Conservation (phyloP, 495 filamentous ascomycete species). For the Pseudotulostoma volvatum region DNA sequence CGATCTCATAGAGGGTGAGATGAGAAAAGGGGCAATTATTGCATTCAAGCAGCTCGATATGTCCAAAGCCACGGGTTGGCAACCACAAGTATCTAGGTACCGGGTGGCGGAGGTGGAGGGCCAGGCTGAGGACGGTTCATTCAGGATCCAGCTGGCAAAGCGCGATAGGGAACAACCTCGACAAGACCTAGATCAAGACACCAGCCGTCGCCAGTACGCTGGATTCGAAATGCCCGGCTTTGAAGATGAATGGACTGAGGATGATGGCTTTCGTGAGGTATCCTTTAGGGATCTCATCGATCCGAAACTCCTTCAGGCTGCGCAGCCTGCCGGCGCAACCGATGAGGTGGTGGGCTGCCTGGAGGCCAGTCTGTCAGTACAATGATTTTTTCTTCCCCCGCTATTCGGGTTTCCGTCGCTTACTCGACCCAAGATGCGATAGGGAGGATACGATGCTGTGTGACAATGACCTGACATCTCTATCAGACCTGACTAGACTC, state of each 20-base stretch:
- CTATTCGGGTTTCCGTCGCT: slow-evolving; percentile 4
- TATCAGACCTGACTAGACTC: background rate
- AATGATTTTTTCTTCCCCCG: slow-evolving; percentile 19
- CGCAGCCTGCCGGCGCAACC: slow-evolving; percentile 5
- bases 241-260: slow-evolving; percentile 32
- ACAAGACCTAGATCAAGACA: slow-evolving; percentile 32
- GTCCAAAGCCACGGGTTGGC: slow-evolving; percentile 60
- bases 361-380: slow-evolving; percentile 28
- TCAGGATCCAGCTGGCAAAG: slow-evolving; percentile 50
- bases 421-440: background rate
- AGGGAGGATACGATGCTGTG: background rate
- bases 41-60: slow-evolving; percentile 64
- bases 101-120: slow-evolving; percentile 49
- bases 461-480: background rate
- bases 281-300: slow-evolving; percentile 42
- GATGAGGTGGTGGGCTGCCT: slow-evolving; percentile 8
- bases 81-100: slow-evolving; percentile 52
- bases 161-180: slow-evolving; percentile 43
- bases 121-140: slow-evolving; percentile 23
- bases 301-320: slow-evolving; percentile 39
- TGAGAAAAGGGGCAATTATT: slow-evolving; percentile 49
- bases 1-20: slow-evolving; percentile 34
- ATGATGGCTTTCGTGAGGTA: slow-evolving; percentile 37
- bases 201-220: slow-evolving; percentile 41
- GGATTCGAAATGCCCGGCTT: slow-evolving; percentile 53